Evolutionary conservation across 2,329 filamentous ascomycete genomes (phyloP), one percentile per base, ranked within the genome.

Genomic region (Colletotrichum viniferum): DNA sequence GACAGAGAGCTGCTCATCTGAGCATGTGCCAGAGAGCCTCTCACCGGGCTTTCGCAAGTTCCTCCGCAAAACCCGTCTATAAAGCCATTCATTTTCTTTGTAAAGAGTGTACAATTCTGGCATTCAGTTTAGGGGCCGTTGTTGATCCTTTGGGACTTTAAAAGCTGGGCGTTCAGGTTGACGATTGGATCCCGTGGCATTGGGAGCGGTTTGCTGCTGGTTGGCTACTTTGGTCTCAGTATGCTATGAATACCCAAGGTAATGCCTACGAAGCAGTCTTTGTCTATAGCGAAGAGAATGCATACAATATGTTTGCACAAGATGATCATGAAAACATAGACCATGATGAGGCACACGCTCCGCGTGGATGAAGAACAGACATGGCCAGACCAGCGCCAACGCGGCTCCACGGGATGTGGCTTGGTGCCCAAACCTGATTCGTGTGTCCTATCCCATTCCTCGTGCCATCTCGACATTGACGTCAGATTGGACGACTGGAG

Each of bases 121-220:
- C 26, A 69, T 63, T 65, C 30, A 16, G 62, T 56, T 34, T 38
- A 43, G 14, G 63, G 63, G 16, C 62, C 60, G 21, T 48, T 71
- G 62, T 32, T 21, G 38, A 24, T 64, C 13, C 62, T n/a, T 28
- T 58, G 52, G 34, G 69, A 48, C 55, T 62, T 60, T 60, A 77
- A 77, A 77, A 77, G 76, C 74, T 77, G 58, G 76, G 76, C 74
- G 76, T 77, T 77, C 32, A 68, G 76, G 74, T 73, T 76, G 26
- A 60, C 26, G 30, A 34, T 30, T 18, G n/a, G 58, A 34, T 60
- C 34, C 4, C 60, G 60, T 71, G 63, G 61, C 55, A 61, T 52
- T 52, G 30, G 69, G 61, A 28, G 43, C 52, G 34, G 69, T 58
- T 32, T 63, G 60, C 30, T 73, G 28, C 64, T 38, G 58, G 48